Evolutionary conservation across 495 filamentous ascomycete species (phyloP).

Genomic region (Penicillium canescens): DNA sequence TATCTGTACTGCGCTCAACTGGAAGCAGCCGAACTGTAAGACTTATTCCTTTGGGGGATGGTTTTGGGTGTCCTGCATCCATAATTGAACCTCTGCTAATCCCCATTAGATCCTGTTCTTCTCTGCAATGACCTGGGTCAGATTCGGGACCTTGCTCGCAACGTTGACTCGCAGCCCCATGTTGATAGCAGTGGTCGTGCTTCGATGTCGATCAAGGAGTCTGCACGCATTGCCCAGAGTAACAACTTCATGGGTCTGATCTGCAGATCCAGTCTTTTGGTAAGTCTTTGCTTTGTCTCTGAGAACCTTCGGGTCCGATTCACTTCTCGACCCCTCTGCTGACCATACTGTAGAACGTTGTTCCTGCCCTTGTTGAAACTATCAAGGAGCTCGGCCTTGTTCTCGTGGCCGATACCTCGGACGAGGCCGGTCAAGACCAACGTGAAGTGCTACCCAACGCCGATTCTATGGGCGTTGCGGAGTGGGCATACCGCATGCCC

Average conservation of each 20-base stretch:
- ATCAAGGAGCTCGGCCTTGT: constrained; percentile 94
- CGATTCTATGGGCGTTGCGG: constrained; percentile 40
- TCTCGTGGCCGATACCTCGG: constrained; percentile 83
- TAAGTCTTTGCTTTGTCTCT: constrained; percentile 43
- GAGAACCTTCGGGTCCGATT: no score
- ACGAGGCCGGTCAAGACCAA: constrained; percentile 41
- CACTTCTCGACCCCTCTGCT: constrained; percentile 10
- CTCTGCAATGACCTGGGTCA: constrained; percentile 88
- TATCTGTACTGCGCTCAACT: constrained; percentile 91
- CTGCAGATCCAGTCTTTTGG: constrained; percentile 81
- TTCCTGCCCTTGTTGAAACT: constrained; percentile 85
- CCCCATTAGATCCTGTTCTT: constrained; percentile 75
- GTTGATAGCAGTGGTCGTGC: constrained; percentile 65
- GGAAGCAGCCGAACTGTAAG: constrained; percentile 98
- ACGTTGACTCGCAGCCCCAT: constrained; percentile 39
- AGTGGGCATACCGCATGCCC: constrained; percentile 51
- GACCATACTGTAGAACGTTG: constrained; percentile 67
- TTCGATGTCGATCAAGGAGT: constrained; percentile 88
- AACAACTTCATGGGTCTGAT: constrained; percentile 99
- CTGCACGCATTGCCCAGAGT: constrained; percentile 85
- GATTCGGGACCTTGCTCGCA: constrained; percentile 47
- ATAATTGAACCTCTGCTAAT: neutral
- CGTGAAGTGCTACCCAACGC: constrained; percentile 47
- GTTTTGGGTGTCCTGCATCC: no score
- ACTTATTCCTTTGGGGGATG: neutral